Evolutionary conservation across 352 stramenopile genomes (phyloP), one percentile per base, ranked within the genome.

Genomic region (Globisporangium echinulatum): DNA sequence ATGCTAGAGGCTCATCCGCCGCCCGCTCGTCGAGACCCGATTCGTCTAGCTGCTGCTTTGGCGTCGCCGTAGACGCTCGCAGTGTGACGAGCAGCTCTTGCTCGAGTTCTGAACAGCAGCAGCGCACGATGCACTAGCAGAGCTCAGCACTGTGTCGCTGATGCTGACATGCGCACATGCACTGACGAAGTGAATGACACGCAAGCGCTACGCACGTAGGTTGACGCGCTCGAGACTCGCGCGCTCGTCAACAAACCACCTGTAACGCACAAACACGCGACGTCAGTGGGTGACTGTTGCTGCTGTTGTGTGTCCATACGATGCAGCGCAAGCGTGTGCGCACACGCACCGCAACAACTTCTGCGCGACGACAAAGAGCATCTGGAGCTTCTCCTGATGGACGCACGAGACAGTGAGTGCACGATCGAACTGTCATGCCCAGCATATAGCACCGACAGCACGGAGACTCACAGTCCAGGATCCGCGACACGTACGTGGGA

Each of bases 321-420:
- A 10, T 49, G 8, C 15, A 19, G 15, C 46, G 9, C 38, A 19
- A 50, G 48, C 3, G 19, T 40, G 7, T 39, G 25, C 11, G 25
- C 14, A 37, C 7, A 42, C 17, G 17, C 39, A 75, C 67, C 49
- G 57, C 3, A 78, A 40, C 36, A 78, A 59, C 58, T 78, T 78
- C 47, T 78, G 70, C 6, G 58, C 61, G 25, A 78, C 39, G n/a
- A 72, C 56, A 48, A 78, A 70, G 47, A 78, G 64, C 68, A 75
- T 75, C 36, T 72, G 64, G 1, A 73, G 46, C 46, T 75, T 72
- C 15, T 78, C 70, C 70, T 78, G n/a, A 37, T 15, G 51, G 33
- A 72, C 11, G 42, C 7, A 4, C 9, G 15, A 10, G 11, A 10
- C 5, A 43, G 49, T 19, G 49, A 54, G 49, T 13, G 25, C 7